Base-by-base conservation (phyloP, 2,329 filamentous ascomycete genomes). In the Claviceps sorghi region DNA sequence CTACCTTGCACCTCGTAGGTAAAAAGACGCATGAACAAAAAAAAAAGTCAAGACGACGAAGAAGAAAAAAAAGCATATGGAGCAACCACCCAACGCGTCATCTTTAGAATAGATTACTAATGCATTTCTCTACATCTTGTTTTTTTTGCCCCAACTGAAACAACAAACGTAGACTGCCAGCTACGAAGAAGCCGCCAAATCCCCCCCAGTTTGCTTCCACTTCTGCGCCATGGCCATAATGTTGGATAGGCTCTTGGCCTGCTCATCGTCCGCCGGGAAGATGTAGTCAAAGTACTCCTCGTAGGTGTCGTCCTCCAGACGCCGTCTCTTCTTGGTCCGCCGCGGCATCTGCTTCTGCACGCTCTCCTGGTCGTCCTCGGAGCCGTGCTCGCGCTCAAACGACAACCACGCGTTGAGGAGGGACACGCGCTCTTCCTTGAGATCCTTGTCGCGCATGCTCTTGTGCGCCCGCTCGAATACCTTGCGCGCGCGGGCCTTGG, bases 241-340 rank as follows among this genome's bases (percentile, higher is more conserved):
- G 65, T 86, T 88, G 50, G 86, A 86, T 67, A 96, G 72, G 61
- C 87, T 90, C 59, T 85, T 85, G 52, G 85, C 84, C 64, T 88
- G 84, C 70, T 88, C 81, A 67, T 96, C 90, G 71, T 97, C 93
- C 4, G 88, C 89, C 1, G 93, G 93, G 80, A 98, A 98, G 36
- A 98, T 80, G 62, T 95, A 97, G 67, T 97, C 93, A 70, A 93
- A 80, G 68, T 95, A 97, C 72, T 98, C 93, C 75, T 98, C 65
- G 72, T 88, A 96, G 40, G 81, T 83, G 66, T 93, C 90, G 69
- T 96, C 91, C 65, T 95, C 90, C 66, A 95, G 69, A 77, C 83
- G 88, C 67, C 93, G 84, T 63, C 88, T 78, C 76, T 93, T 91
- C 82, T 95, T 97, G 63, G 88, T 86, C 69, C 84, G 83, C 58